These are phyloP conservation scores for Leavenworthia alabamica DNA, from an alignment of 345 rosid species.

Conservation along the genomic window DNA sequence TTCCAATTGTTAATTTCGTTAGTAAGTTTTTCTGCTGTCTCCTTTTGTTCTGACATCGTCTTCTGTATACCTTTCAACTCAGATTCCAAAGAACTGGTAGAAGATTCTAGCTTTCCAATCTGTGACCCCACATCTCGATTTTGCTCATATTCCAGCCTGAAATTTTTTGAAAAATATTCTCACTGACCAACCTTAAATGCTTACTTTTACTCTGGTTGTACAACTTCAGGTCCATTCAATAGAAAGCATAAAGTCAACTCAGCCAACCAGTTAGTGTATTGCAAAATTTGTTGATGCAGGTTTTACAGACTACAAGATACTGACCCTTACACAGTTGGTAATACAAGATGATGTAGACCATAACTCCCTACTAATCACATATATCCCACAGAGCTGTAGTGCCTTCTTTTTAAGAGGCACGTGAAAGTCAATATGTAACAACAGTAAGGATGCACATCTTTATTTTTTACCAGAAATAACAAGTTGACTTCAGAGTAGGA, in stretches of 20 bases:
- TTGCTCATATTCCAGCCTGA: conserved; percentile 90
- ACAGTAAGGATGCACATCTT: conserved; percentile 9
- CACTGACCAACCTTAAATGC: background rate
- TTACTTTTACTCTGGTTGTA: background rate
- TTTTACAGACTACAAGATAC: background rate
- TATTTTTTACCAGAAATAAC: background rate
- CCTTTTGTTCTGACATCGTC: conserved; percentile 62
- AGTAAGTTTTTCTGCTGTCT: conserved; percentile 47
- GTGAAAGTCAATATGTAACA: conserved; percentile 1
- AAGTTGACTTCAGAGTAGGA: conserved; percentile 3
- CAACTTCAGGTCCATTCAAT: conserved; percentile 10
- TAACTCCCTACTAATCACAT: conserved; percentile 5
- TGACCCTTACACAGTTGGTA: conserved; percentile 7
- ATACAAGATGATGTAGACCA: conserved; percentile 6
- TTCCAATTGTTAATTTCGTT: conserved; percentile 65
- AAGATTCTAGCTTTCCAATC: conserved; percentile 71
- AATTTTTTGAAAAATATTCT: conserved; percentile 6
- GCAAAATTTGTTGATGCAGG: background rate
- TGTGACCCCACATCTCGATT: conserved; percentile 84
- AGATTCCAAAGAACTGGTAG: conserved; percentile 53
- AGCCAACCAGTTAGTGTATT: conserved; percentile 3
- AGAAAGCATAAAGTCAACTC: conserved; percentile 10
- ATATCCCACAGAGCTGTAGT: conserved; percentile 8
- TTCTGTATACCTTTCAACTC: conserved; percentile 52
- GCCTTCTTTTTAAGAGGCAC: conserved; percentile 6